Base-by-base conservation (phyloP, 139 green algal genomes). In the Ettlia oleoabundans region DNA sequence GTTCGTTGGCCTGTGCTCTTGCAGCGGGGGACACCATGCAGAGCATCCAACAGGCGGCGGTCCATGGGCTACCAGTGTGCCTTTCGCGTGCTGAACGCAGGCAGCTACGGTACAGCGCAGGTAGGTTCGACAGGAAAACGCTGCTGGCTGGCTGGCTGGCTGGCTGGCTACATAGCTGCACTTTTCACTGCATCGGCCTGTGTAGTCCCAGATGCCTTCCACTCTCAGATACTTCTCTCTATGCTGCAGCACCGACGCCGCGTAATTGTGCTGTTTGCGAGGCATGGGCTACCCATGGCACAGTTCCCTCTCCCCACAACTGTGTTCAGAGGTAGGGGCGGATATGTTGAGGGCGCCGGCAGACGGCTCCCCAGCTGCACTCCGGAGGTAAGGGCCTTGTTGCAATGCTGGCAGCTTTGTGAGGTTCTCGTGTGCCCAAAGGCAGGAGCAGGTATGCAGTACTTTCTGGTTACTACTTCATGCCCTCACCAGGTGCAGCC, bases 21-120 rank as follows among this genome's bases (percentile, higher is more conserved):
- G 47, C 71, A 66, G 71, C 71, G 0, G 71, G 30, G 13, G 47
- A 65, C 47, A 78, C 47, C 21, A 51, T 78, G 43, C 71, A 78
- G 71, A 37, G 71, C 47, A 64, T 65, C 71, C 64, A 51, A 5
- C 47, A 64, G 22, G 26, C 30, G 8, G n/a, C 35, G 1, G 71
- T 66, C 8, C 0, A 42, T 64, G 19, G 71, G 71, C 0, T 78
- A 66, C 13, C 69, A 77, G 47, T 15, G 10, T 58, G 15, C 65
- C 35, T 61, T 37, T 9, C 71, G 71, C 18, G 13, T 78, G 71
- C 71, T 78, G 6, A 65, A 78, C 71, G 71, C 71, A 0, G 71
- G 71, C 71, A 66, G 47, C 47, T 78, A 51, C 22, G 30, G 71
- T 33, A 35, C 33, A 6, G 71, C 62, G 32, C 26, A 68, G 62